Conservation (phyloP, 257 asterid genomes). For the Avicennia marina region DNA sequence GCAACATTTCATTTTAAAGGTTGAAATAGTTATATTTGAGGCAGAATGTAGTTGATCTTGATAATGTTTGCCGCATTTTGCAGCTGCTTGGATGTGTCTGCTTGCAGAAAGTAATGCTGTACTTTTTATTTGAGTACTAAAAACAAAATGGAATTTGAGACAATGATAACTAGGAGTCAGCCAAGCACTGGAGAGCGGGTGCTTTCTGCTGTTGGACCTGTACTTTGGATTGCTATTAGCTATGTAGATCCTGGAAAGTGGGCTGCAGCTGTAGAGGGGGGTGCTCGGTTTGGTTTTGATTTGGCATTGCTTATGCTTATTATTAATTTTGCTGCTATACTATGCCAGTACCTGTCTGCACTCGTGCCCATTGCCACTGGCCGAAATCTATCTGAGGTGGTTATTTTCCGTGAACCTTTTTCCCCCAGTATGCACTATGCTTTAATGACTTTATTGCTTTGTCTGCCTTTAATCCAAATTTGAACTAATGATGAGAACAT, state of each 20-base stretch:
- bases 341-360: conserved; percentile 88
- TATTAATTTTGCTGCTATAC: conserved; percentile 61
- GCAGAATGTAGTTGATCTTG: no score
- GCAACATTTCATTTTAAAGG: no score
- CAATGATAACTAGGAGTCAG: conserved; percentile 26
- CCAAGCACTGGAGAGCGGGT: conserved; percentile 42
- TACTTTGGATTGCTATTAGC: conserved; percentile 72
- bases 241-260: conserved; percentile 98
- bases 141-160: conserved; percentile 48
- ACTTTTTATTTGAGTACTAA: no score
- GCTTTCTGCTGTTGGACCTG: conserved; percentile 75
- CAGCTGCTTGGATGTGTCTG: no score
- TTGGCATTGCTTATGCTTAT: conserved; percentile 48
- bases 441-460: no score
- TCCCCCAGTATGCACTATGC: not conserved
- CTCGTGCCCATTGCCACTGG: conserved; percentile 78
- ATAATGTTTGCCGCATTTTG: no score
- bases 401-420: conserved; percentile 16
- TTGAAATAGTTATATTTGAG: no score
- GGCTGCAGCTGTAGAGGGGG: conserved; percentile 90
- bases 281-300: conserved; percentile 81
- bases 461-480: no score
- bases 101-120: no score
- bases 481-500: no score
- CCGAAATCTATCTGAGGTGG: conserved; percentile 83